These are phyloP conservation scores for Gnomoniopsis sp. DNA, from an alignment of 2,329 filamentous ascomycete species.

Conservation along the genomic window DNA sequence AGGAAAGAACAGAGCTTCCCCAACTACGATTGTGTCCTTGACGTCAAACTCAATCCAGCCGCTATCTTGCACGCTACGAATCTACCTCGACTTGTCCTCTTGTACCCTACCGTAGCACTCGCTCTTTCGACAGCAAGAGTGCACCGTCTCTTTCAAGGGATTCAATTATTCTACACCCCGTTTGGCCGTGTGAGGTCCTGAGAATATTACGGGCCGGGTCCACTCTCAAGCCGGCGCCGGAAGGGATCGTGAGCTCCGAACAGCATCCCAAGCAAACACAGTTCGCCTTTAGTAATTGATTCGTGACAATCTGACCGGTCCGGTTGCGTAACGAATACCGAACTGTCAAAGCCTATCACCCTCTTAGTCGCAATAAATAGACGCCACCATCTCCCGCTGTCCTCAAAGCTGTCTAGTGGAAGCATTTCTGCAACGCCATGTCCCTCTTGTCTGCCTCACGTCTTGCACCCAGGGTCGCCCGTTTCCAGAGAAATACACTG, in stretches of 20 bases:
- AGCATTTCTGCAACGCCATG: conserved; percentile 22
- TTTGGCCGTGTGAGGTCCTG: not conserved
- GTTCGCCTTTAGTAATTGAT: conserved; percentile 6
- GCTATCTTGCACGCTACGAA: too few relatives aligned
- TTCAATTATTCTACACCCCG: not conserved
- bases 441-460: conserved; percentile 22
- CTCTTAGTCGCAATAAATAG: not conserved
- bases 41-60: too few relatives aligned
- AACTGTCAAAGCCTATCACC: conserved; percentile 6
- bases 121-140: too few relatives aligned
- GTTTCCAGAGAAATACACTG: conserved; percentile 27
- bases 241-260: conserved; percentile 6
- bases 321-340: conserved; percentile 12
- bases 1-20: too few relatives aligned
- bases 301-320: conserved; percentile 14
- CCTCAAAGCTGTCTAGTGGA: not conserved
- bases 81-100: too few relatives aligned
- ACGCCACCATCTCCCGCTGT: not conserved
- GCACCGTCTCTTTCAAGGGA: not conserved
- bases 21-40: too few relatives aligned
- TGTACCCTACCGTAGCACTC: too few relatives aligned
- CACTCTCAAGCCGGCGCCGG: not conserved
- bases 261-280: not conserved
- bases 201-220: not conserved
- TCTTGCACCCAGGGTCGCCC: conserved; percentile 21